A percentile compares a stretch with the other conserved stretches of the same genome.
Conservation (phyloP, 108 stramenopile genomes). For the Cyclotella cryptica region DNA sequence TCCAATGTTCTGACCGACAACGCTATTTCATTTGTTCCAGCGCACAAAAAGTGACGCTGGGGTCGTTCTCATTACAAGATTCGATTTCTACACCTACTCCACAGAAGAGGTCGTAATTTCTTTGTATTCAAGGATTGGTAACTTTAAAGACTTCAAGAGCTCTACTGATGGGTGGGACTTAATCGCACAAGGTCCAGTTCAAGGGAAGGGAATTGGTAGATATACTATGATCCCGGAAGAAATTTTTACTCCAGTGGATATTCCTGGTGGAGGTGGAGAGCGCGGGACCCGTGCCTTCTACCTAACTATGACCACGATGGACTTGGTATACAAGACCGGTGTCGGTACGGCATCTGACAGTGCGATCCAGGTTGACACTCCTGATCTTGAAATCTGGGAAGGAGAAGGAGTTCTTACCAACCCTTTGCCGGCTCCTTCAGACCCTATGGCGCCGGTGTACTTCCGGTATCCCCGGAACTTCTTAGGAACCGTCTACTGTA, state of each 20-base stretch:
- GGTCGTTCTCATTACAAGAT: conserved; percentile 22
- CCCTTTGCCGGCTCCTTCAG: neutral
- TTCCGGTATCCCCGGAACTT: neutral
- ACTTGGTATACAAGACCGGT: conserved; percentile 10
- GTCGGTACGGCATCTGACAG: conserved; percentile 3
- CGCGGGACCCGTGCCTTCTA: conserved; percentile 31
- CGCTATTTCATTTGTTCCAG: no score
- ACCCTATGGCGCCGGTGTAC: neutral
- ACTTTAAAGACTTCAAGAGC: conserved; percentile 17
- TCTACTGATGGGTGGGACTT: conserved; percentile 30
- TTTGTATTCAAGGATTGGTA: conserved; percentile 21
- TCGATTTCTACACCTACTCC: conserved; percentile 32
- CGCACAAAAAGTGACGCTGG: conserved; percentile 13
- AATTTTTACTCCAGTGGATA: conserved; percentile 25
- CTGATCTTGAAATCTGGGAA: conserved; percentile 29
- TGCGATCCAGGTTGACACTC: neutral
- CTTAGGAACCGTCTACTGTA: neutral
- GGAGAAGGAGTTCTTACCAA: conserved; percentile 19
- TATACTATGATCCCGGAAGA: conserved; percentile 31
- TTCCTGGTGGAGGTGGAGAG: conserved; percentile 29
- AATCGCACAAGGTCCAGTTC: conserved; percentile 14
- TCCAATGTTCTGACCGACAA: no score
- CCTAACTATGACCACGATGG: conserved; percentile 18
- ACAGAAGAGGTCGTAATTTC: conserved; percentile 14
- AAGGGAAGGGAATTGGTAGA: conserved; percentile 24